Evolutionary conservation across 1,284 basidiomycete species (phyloP).

Genomic region (Puccinia horiana): DNA sequence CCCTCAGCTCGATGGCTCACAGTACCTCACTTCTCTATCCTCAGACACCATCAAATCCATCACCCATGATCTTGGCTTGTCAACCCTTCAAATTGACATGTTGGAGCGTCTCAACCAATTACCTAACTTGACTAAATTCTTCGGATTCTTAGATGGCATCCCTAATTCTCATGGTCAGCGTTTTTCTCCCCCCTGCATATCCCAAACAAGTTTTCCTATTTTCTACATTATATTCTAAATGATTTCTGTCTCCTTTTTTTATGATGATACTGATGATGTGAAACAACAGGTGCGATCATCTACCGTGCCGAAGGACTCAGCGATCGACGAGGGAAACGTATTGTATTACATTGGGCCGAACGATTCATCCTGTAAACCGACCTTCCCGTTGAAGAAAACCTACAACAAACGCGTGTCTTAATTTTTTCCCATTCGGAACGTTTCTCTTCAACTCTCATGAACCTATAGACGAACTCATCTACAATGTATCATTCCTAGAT

Average conservation of each 20-base stretch:
- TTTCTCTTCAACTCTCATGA: too few relatives aligned
- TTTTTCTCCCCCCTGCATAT: too few relatives aligned
- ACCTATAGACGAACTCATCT: too few relatives aligned
- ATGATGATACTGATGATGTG: background rate
- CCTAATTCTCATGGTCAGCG: conserved; percentile 34
- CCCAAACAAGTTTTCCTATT: too few relatives aligned
- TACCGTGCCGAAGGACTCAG: conserved; percentile 26
- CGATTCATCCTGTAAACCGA: conserved; percentile 24
- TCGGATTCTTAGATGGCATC: conserved; percentile 30
- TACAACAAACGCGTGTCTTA: too few relatives aligned
- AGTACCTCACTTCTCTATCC: background rate
- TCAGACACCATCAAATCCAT: background rate
- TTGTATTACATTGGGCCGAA: conserved; percentile 35
- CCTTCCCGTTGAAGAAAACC: background rate
- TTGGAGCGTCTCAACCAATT: conserved; percentile 21
- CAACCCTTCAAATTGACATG: conserved; percentile 32
- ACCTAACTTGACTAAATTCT: conserved; percentile 23
- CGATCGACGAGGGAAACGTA: conserved; percentile 9
- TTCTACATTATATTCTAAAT: background rate
- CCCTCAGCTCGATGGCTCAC: background rate
- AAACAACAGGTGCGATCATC: conserved; percentile 27
- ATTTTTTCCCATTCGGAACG: background rate
- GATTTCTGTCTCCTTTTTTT: background rate
- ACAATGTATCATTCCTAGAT: too few relatives aligned
- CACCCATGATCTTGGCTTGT: conserved; percentile 17